phyloP scores from a whole-genome alignment of 129 eudicot genomes.

The Kitagawia praeruptora region DNA sequence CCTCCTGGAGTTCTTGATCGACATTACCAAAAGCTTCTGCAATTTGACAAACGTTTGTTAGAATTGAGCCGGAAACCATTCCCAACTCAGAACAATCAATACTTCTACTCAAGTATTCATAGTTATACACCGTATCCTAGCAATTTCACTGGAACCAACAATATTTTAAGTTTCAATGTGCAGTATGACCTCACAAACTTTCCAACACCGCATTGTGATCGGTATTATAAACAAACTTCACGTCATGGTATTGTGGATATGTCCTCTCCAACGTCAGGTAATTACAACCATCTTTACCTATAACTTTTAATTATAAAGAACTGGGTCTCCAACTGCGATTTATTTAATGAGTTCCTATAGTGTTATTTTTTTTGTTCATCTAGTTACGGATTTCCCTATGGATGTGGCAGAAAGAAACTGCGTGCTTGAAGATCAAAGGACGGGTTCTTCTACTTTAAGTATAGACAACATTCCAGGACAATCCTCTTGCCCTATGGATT shows the following conservation, averaged over 20 bases:
- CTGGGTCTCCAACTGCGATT: neutral
- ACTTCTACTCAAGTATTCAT: constrained; percentile 21
- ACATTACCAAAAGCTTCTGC: constrained; percentile 52
- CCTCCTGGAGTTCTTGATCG: constrained; percentile 44
- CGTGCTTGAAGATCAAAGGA: neutral
- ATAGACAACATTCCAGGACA: neutral
- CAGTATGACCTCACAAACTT: neutral
- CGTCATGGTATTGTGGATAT: neutral
- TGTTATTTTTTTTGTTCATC: neutral
- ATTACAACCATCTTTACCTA: neutral
- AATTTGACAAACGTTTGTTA: constrained; percentile 33
- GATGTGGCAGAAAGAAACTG: constrained; percentile 5
- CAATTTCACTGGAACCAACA: neutral
- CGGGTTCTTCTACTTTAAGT: neutral
- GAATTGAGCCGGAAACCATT: constrained; percentile 41
- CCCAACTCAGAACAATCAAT: constrained; percentile 30
- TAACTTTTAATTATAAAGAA: neutral
- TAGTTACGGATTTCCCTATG: constrained; percentile 5
- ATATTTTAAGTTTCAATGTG: neutral
- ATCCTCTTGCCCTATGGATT: neutral
- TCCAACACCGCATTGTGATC: neutral
- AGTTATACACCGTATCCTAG: neutral
- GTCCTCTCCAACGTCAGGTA: neutral
- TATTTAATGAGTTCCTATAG: neutral
- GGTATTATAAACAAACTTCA: neutral